Conservation (phyloP, 1,139 yeast genomes). For the Taiozyma sp. region DNA sequence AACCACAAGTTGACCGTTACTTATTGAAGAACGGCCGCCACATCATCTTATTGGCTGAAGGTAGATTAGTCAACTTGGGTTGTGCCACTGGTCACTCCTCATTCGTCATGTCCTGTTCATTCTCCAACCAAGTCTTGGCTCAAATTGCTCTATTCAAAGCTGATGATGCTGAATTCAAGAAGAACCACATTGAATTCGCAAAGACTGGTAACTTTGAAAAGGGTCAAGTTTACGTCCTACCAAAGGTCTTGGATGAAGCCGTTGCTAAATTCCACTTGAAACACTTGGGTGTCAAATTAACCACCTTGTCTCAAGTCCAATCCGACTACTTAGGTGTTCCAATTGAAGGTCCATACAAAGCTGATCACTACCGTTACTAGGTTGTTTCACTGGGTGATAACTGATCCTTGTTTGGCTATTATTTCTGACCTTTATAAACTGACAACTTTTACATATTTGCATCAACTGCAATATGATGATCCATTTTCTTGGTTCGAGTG, state of each 20-base stretch:
- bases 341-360: conserved; percentile 95
- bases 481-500: not conserved
- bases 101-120: conserved; percentile 99
- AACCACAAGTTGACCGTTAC: conserved; percentile 99
- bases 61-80: conserved; percentile 99
- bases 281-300: conserved; percentile 90
- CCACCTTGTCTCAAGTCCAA: conserved; percentile 75
- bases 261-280: conserved; percentile 97
- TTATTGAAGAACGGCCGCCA: conserved; percentile 89
- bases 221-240: conserved; percentile 90
- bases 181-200: conserved; percentile 82
- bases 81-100: conserved; percentile 99
- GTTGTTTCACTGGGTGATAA: conserved; percentile 3
- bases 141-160: conserved; percentile 98
- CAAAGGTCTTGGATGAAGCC: conserved; percentile 98
- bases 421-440: not conserved
- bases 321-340: conserved; percentile 95
- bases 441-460: conserved; percentile 7
- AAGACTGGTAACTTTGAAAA: conserved; percentile 87
- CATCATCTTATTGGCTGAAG: conserved; percentile 96
- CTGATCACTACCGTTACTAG: conserved; percentile 98
- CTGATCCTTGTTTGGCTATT: not conserved
- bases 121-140: conserved; percentile 99
- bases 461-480: conserved; percentile 17
- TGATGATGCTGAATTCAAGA: conserved; percentile 75